A percentile compares a stretch with the other conserved stretches of the same genome.
Conservation (phyloP, 352 stramenopile genomes). For the Globisporangium radiosum region DNA sequence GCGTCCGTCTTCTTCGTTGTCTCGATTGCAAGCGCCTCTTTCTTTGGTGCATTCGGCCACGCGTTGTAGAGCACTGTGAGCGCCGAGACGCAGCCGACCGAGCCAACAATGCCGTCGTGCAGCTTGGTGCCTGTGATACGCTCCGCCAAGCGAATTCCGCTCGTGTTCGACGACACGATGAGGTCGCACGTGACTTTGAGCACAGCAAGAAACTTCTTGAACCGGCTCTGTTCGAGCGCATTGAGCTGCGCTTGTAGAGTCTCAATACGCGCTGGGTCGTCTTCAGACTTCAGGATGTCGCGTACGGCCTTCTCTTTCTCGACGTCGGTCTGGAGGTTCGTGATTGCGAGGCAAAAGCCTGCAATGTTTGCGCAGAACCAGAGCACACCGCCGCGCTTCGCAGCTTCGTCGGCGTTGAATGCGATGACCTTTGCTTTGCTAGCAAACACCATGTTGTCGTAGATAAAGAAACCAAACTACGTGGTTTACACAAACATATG, state of each 20-base stretch:
- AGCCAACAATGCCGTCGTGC: conserved; percentile 79
- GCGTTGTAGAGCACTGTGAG: conserved; percentile 81
- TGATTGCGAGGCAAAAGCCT: conserved; percentile 63
- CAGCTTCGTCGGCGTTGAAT: conserved; percentile 58
- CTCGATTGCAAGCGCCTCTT: conserved; percentile 8
- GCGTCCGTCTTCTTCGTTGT: conserved; percentile 10
- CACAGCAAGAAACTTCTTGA: conserved; percentile 79
- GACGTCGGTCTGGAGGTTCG: conserved; percentile 67
- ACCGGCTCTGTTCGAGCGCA: conserved; percentile 41
- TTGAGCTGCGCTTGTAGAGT: conserved; percentile 56
- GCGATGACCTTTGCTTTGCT: conserved; percentile 69
- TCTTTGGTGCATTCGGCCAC: conserved; percentile 42
- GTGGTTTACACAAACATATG: not conserved
- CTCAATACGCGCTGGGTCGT: conserved; percentile 47
- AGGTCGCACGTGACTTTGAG: conserved; percentile 84
- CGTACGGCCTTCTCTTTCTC: conserved; percentile 77
- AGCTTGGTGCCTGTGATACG: conserved; percentile 74
- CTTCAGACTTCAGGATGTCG: conserved; percentile 64
- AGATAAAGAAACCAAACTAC: conserved; percentile 77
- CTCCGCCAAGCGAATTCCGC: conserved; percentile 66
- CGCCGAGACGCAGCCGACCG: conserved; percentile 72
- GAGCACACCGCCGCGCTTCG: conserved; percentile 62
- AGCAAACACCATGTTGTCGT: conserved; percentile 83
- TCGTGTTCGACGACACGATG: conserved; percentile 83
- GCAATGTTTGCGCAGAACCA: conserved; percentile 84